Percentiles rank a stretch among this genome's conserved stretches.
phyloP scores from a whole-genome alignment of 192 early-diverging fungal genomes.

The Coemansia sp. region DNA sequence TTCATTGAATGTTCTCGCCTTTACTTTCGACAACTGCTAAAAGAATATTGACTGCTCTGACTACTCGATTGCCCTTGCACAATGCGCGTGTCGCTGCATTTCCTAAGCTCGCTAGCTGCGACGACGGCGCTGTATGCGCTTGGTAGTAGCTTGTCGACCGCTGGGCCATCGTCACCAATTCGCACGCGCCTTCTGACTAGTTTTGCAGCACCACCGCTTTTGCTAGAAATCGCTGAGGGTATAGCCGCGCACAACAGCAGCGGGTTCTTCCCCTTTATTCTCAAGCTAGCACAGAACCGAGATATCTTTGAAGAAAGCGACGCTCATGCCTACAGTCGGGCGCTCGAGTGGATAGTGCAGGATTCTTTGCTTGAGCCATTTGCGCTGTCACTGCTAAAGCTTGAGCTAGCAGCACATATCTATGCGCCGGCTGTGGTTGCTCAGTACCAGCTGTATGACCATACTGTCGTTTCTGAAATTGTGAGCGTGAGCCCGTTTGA shows the following conservation, averaged over 20 bases:
- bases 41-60: background rate
- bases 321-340: slow-evolving; percentile 53
- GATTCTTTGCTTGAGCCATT: slow-evolving; percentile 44
- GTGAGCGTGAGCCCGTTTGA: slow-evolving; percentile 55
- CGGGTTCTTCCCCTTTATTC: slow-evolving; percentile 63
- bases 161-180: slow-evolving; percentile 16
- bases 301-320: slow-evolving; percentile 25
- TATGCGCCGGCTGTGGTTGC: slow-evolving; percentile 80
- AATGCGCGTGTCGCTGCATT: slow-evolving; percentile 2
- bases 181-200: slow-evolving; percentile 24
- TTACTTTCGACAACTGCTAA: background rate
- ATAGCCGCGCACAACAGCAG: slow-evolving; percentile 63
- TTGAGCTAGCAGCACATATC: slow-evolving; percentile 66
- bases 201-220: slow-evolving; percentile 68
- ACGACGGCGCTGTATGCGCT: slow-evolving; percentile 4
- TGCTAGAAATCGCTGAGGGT: slow-evolving; percentile 75
- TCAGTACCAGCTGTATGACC: slow-evolving; percentile 77
- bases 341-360: slow-evolving; percentile 53
- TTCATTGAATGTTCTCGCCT: background rate
- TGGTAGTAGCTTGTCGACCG: background rate
- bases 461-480: slow-evolving; percentile 61
- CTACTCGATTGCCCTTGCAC: background rate
- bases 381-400: slow-evolving; percentile 61
- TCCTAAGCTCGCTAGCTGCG: slow-evolving; percentile 15
- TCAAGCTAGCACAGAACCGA: slow-evolving; percentile 52